Evolutionary conservation across 2,329 filamentous ascomycete species (phyloP), one percentile per base, ranked within the genome.

Genomic region (Xylaria sp.): DNA sequence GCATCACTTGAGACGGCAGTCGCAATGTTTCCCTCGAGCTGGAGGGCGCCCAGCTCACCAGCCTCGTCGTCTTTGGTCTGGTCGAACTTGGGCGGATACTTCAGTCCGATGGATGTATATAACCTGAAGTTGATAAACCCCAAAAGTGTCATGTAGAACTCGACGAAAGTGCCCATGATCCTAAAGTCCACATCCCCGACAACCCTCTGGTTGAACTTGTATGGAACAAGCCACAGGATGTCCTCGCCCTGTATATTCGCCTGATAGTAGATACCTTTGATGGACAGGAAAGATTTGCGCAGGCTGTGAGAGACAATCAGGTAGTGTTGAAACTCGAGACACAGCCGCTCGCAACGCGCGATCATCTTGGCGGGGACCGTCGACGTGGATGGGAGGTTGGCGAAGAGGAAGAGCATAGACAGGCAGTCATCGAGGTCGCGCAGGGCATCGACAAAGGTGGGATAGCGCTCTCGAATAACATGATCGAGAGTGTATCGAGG

Each of bases 181-280:
- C 94, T 84, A 78, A 97, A 99, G 74, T 99, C 94, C 61, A 99
- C 89, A 73, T 99, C 94, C 53, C 89, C 91, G 39, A 94, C 90
- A 13, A 96, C 88, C 64, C 90, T 83, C 79, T 99, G 94, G 69
- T 97, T 96, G 76, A 99, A 99, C 73, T 91, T 91, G 79, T 99
- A 99, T 1, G 94, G 94, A 9, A 97, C 93, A 38, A 99, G 81
- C 94, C 94, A 99, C 62, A 97, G 80, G 45, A 99, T 89, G 68
- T 97, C 93, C 76, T 99, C 92, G 44, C 94, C 94, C 73, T 97
- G 91, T 58, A 99, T 95, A 47, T 88, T 97, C 20, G 93, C 94
- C 77, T 97, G 93, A 76, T 97, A 99, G 79, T 99, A 99, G 68
- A 99, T 97, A 58, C 94, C 94, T 81, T 99, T 99, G 76, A 99